Evolutionary conservation across 1,284 basidiomycete genomes (phyloP).

Genomic region (Malassezia slooffiae): DNA sequence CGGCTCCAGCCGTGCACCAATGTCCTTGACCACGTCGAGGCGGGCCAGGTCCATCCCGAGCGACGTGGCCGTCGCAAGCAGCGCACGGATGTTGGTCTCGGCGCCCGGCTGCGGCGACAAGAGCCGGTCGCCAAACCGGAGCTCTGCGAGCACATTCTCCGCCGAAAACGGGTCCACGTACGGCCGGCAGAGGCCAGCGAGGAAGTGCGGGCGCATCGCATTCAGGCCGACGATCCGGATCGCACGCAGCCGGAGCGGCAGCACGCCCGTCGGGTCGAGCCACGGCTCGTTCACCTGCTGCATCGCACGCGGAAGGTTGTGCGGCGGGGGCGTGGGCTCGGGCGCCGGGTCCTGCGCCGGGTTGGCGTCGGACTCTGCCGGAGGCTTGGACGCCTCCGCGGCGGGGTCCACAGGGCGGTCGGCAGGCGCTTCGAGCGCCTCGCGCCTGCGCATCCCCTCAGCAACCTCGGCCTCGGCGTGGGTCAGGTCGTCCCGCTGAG

Average conservation of each 20-base stretch:
- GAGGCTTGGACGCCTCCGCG: no score
- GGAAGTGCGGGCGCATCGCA: slow-evolving; percentile 66
- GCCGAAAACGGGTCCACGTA: slow-evolving; percentile 48
- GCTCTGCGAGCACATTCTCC: slow-evolving; percentile 20
- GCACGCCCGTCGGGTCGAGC: slow-evolving; percentile 7
- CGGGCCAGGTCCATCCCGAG: slow-evolving; percentile 59
- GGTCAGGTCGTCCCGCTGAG: no score
- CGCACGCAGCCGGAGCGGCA: slow-evolving; percentile 52
- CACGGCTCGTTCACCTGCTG: slow-evolving; percentile 20
- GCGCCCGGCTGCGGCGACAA: slow-evolving; percentile 27
- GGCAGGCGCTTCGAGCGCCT: no score
- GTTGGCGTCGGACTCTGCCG: no score
- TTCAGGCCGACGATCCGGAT: slow-evolving; percentile 69
- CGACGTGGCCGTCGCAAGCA: slow-evolving; percentile 59
- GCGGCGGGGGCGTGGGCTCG: slow-evolving; percentile 11
- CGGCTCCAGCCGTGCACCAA: slow-evolving; percentile 63
- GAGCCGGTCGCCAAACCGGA: slow-evolving; percentile 41
- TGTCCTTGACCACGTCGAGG: slow-evolving; percentile 63
- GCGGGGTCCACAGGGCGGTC: no score
- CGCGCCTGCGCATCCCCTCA: no score
- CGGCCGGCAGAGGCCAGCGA: slow-evolving; percentile 65
- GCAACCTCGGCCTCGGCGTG: no score
- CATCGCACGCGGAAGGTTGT: slow-evolving; percentile 30
- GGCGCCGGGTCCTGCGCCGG: no score
- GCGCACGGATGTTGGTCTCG: slow-evolving; percentile 32